phyloP scores from a whole-genome alignment of 2,329 filamentous ascomycete species.

The Fusarium sp. region DNA sequence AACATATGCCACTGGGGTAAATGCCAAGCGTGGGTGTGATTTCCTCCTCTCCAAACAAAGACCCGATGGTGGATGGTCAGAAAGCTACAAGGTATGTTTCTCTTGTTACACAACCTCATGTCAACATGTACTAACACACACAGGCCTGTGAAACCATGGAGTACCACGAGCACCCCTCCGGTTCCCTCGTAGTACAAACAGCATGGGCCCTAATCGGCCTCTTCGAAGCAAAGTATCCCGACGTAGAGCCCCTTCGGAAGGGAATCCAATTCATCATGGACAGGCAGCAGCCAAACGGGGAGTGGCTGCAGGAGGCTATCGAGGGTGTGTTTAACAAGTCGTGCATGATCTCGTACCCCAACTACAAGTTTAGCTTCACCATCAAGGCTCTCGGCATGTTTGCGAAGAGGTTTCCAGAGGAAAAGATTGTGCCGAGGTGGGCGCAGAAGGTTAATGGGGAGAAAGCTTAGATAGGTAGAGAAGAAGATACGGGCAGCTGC shows the following conservation, averaged over 20 bases:
- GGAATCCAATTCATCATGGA: slow-evolving; percentile 86
- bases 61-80: slow-evolving; percentile 94
- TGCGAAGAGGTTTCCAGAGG: slow-evolving; percentile 76
- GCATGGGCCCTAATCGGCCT: slow-evolving; percentile 89
- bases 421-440: slow-evolving; percentile 58
- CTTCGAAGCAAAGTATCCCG: slow-evolving; percentile 84
- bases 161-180: slow-evolving; percentile 79
- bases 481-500: not conserved
- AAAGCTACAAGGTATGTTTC: slow-evolving; percentile 79
- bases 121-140: slow-evolving; percentile 23
- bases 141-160: slow-evolving; percentile 81
- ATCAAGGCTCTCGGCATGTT: slow-evolving; percentile 96
- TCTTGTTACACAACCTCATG: not conserved
- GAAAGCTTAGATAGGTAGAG: not conserved
- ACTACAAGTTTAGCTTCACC: slow-evolving; percentile 98
- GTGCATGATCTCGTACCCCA: slow-evolving; percentile 99
- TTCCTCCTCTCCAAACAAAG: slow-evolving; percentile 89
- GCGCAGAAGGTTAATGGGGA: slow-evolving; percentile 9
- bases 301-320: slow-evolving; percentile 95
- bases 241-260: slow-evolving; percentile 77
- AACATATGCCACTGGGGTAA: slow-evolving; percentile 78
- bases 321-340: slow-evolving; percentile 99
- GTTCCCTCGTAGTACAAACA: slow-evolving; percentile 93
- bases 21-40: slow-evolving; percentile 81
- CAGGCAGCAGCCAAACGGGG: slow-evolving; percentile 87